A percentile compares a stretch with the other conserved stretches of the same genome.
These are phyloP conservation scores for Calendula officinalis DNA, from an alignment of 129 eudicot species.

Conservation along the genomic window DNA sequence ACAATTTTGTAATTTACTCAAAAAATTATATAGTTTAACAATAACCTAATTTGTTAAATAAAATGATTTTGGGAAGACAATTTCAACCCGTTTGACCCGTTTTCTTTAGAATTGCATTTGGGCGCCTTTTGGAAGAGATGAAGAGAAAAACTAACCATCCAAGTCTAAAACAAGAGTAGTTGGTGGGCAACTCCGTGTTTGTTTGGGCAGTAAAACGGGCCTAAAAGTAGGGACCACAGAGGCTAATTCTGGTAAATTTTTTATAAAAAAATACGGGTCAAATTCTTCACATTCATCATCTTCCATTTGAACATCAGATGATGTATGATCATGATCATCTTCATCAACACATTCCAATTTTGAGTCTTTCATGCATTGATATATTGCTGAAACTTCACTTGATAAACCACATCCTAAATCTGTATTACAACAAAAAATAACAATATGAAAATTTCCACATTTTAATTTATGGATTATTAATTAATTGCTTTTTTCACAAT, in stretches of 20 bases:
- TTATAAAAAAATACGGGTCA: conserved; percentile 88
- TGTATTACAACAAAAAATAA: conserved; percentile 31
- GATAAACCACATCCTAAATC: conserved; percentile 57
- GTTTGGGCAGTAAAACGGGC: conserved; percentile 78
- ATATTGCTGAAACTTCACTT: conserved; percentile 78
- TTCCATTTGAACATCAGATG: conserved; percentile 59
- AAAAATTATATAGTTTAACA: too few relatives aligned
- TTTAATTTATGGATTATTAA: conserved; percentile 10
- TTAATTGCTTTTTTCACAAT: conserved; percentile 21
- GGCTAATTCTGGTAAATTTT: conserved; percentile 83
- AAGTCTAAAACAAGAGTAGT: conserved; percentile 94
- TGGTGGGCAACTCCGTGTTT: conserved; percentile 91
- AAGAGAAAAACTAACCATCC: conserved; percentile 63
- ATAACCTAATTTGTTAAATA: too few relatives aligned
- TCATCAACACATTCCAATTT: conserved; percentile 89
- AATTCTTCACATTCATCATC: conserved; percentile 90
- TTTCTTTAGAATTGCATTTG: too few relatives aligned
- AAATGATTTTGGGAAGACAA: too few relatives aligned
- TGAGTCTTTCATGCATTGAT: conserved; percentile 69
- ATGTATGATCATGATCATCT: conserved; percentile 57
- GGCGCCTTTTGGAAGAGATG: neutral
- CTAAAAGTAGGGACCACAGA: conserved; percentile 90
- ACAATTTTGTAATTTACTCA: too few relatives aligned
- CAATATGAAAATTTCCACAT: conserved; percentile 9
- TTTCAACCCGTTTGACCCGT: too few relatives aligned